Base-by-base conservation (phyloP, 129 eudicot genomes). In the Helianthus tuberosus region DNA sequence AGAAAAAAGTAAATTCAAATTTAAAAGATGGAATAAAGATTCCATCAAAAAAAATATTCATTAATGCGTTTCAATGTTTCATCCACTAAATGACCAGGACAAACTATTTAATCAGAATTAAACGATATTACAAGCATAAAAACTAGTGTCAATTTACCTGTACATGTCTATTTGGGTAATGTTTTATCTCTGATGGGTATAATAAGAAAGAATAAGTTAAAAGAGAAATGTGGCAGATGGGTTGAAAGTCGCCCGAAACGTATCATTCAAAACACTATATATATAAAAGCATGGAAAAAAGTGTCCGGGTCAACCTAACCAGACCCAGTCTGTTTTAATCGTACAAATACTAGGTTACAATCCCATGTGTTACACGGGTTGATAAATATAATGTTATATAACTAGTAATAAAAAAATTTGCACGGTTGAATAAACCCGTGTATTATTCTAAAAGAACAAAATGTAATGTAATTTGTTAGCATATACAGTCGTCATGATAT, bases 71-170 rank as follows among this genome's bases (percentile, higher is more conserved):
- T 39, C 14, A 20, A 36, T 23, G 15, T 44, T n/a, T 60, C 23
- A 20, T 20, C 23, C 23, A 20, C 23, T 20, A 27, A 0, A 35
- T 29, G 77, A 32, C 32, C 46, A 61, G 17, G 60, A 60, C 27
- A 29, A 71, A 73, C 49, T 61, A 61, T 27, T 11, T 29, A 14
- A 73, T 60, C 59, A 60, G 36, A 72, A 39, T 11, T 58, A 71
- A 46, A 41, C 23, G 23, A 47, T 1, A 23, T 48, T 25, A 47
- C 20, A 29, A 8, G 74, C 14, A 35, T 63, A 14, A 54, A 23
- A 54, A n/a, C 48, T 15, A 14, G 27, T n/a, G 68, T 12, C 47
- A 13, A 63, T 36, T 14, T 38, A 36, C 68, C 35, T 35, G 14
- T 36, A 12, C 8, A 35, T 14, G 63, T 3, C 8, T 29, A 8